Percentiles rank a stretch among this genome's conserved stretches.
Conservation (phyloP, 345 rosid species). For the Passiflora organensis region DNA sequence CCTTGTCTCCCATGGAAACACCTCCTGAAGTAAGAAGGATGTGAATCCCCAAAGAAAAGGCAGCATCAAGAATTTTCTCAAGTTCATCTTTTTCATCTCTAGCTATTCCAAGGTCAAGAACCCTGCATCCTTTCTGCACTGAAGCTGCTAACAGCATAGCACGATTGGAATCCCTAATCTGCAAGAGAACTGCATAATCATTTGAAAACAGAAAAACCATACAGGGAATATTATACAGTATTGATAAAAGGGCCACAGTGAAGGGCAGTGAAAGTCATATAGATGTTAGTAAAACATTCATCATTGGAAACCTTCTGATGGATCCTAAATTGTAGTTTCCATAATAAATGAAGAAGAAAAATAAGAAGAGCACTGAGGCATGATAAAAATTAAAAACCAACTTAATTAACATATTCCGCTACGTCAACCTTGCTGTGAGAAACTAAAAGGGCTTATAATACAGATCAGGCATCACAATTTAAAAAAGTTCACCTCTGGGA, state of each 20-base stretch:
- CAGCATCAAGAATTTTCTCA: conserved; percentile 56
- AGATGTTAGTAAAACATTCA: background rate
- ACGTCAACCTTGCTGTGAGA: no score
- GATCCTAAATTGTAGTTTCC: background rate
- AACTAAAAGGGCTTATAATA: no score
- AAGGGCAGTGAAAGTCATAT: background rate
- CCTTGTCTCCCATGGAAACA: conserved; percentile 98
- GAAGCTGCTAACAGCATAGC: conserved; percentile 84
- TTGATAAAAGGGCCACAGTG: no score
- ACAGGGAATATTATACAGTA: background rate
- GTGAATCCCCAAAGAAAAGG: conserved; percentile 58
- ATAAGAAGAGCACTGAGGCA: no score
- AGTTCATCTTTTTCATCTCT: conserved; percentile 68
- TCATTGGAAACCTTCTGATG: background rate
- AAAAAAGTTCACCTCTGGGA: no score
- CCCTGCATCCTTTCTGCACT: conserved; percentile 67
- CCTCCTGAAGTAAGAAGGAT: conserved; percentile 93
- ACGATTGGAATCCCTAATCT: conserved; percentile 97
- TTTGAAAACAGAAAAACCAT: conserved; percentile 11
- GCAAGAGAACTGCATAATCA: conserved; percentile 28
- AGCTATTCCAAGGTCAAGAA: conserved; percentile 81
- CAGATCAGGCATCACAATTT: no score
- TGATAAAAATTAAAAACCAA: no score
- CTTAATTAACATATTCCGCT: no score
- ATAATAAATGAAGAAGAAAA: no score